Evolutionary conservation across 345 rosid species (phyloP).

Genomic region (Salix dunnii): DNA sequence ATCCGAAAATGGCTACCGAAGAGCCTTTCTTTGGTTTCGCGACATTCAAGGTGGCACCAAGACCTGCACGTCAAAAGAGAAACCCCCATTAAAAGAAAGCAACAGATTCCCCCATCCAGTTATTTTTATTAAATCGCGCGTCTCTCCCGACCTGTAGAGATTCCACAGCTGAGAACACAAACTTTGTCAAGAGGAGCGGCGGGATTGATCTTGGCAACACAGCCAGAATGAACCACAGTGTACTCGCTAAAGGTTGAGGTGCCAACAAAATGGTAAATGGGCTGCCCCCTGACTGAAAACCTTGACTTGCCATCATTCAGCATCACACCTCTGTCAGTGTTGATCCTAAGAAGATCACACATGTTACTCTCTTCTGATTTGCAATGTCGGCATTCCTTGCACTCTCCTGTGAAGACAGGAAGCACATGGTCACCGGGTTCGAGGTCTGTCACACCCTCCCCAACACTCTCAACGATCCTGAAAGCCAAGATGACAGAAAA

Average conservation of each 20-base stretch:
- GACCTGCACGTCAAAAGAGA: constrained; percentile 11
- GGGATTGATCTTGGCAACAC: constrained; percentile 48
- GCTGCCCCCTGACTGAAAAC: constrained; percentile 37
- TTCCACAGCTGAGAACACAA: constrained; percentile 45
- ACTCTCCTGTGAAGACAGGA: constrained; percentile 42
- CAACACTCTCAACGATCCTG: constrained; percentile 43
- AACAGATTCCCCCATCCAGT: background rate
- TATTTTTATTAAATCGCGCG: background rate
- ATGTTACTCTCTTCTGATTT: constrained; percentile 36
- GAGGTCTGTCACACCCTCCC: constrained; percentile 35
- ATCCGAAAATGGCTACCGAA: constrained; percentile 38
- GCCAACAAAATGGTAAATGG: constrained; percentile 42
- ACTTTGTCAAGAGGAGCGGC: constrained; percentile 47
- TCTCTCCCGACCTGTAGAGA: constrained; percentile 34
- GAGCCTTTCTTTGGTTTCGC: constrained; percentile 40
- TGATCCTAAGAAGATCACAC: constrained; percentile 38
- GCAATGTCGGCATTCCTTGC: constrained; percentile 34
- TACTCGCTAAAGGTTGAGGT: constrained; percentile 42
- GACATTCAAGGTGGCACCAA: constrained; percentile 44
- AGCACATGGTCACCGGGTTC: constrained; percentile 42
- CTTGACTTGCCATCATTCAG: constrained; percentile 38
- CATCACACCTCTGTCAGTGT: constrained; percentile 40
- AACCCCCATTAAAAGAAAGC: background rate
- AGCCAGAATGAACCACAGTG: constrained; percentile 40
- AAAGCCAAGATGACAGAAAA: background rate